phyloP scores from a whole-genome alignment of 2,329 filamentous ascomycete genomes.

The Arthrobotrys pseudoclavata region DNA sequence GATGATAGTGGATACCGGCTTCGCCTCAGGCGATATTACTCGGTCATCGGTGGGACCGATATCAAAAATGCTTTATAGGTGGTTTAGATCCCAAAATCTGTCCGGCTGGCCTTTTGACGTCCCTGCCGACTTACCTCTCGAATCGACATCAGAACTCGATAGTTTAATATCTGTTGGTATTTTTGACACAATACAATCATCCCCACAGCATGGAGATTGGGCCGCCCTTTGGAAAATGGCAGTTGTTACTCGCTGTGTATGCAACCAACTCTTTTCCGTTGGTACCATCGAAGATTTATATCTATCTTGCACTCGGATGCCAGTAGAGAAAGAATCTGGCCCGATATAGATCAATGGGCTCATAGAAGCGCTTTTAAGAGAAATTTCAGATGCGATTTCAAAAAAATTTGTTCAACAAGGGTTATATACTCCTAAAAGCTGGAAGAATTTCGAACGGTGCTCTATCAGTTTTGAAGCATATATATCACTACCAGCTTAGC shows the following conservation, averaged over 20 bases:
- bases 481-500: conserved; percentile 7
- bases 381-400: neutral
- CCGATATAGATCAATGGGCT: neutral
- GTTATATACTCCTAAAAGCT: neutral
- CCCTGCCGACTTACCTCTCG: neutral
- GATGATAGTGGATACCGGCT: neutral
- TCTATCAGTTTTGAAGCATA: neutral
- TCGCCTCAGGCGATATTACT: neutral
- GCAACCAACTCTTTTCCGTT: neutral
- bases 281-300: neutral
- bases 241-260: neutral
- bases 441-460: neutral
- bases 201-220: neutral
- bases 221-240: neutral
- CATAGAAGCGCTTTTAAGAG: neutral
- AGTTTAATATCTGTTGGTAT: neutral
- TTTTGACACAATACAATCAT: neutral
- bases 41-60: neutral
- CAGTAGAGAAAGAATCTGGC: too few species aligned
- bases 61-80: conserved; percentile 8
- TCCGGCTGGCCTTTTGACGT: too few species aligned
- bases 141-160: neutral
- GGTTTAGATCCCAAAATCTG: neutral
- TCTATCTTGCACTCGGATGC: neutral
- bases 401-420: neutral